Evolutionary conservation across 1,284 basidiomycete genomes (phyloP), one percentile per base, ranked within the genome.

Genomic region (Leccinum glutinopallens): DNA sequence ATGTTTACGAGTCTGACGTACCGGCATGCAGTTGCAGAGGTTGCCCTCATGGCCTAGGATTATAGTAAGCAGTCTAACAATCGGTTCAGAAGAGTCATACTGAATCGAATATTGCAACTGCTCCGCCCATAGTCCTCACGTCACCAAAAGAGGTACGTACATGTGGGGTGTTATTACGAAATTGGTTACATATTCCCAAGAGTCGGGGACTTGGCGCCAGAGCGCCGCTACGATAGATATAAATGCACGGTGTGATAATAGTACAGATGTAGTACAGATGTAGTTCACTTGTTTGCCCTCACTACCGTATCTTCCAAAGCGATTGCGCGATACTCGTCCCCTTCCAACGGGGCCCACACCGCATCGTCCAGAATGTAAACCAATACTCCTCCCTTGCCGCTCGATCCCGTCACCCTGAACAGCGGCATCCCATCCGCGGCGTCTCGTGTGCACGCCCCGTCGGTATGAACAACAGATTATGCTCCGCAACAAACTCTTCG

Each of bases 281-380:
- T 22, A 49, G 46, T 19, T 49, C 46, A 74, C 43, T 73, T 76
- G 57, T 67, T 80, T 15, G 90, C 91, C 69, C 85, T 82, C 55
- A 87, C 74, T 41, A 92, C 88, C 85, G 91, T 89, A 66, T 86
- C 84, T 72, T 91, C 88, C 71, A 91, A 71, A 2, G 83, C 77
- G 51, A 91, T 84, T 12, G 89, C 89, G 59, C 82, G 77, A 73
- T 84, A 89, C 22, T 87, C 85, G 17, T 84, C 82, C 53, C 83
- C 83, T 19, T 78, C 77, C 46, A 49, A 49, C 2, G 85, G 80
- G 8, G 87, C 89, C 91, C 91, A 96, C 32, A 96, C 90, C 1
- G 92, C 93, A 76, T 97, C 94, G 72, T 96, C 94, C 69, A 88
- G 79, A 58, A 97, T 83, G 77, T 95, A 97, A 35, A 96, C 87